These are phyloP conservation scores for Hanseniaspora nectarophila DNA, from an alignment of 805 yeast species.

Conservation along the genomic window DNA sequence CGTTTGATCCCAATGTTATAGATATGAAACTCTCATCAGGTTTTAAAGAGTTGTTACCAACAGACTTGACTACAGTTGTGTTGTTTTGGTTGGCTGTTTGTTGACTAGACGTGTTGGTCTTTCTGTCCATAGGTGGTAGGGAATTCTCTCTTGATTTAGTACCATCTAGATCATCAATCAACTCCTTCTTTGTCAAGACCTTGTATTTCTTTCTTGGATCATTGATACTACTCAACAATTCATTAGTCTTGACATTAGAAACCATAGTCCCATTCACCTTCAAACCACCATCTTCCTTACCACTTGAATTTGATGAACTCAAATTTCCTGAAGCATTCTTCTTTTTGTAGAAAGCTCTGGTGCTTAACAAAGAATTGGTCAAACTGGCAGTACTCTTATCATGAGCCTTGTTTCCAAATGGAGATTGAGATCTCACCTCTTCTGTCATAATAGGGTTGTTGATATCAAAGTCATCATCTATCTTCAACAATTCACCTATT, in stretches of 20 bases:
- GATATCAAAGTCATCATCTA: slow-evolving; percentile 19
- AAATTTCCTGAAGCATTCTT: not conserved
- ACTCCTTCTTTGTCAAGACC: slow-evolving; percentile 6
- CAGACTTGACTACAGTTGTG: slow-evolving; percentile 39
- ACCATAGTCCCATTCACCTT: not conserved
- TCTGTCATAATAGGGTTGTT: slow-evolving; percentile 20
- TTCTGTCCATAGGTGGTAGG: not conserved
- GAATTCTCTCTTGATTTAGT: not conserved
- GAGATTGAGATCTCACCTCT: slow-evolving; percentile 11
- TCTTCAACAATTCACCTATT: slow-evolving; percentile 48
- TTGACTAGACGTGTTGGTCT: slow-evolving; percentile 13
- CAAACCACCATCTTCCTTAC: not conserved
- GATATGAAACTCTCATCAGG: slow-evolving; percentile 57
- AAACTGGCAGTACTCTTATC: slow-evolving; percentile 7
- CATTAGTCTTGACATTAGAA: not conserved
- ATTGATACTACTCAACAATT: slow-evolving; percentile 5
- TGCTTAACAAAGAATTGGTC: slow-evolving; percentile 2
- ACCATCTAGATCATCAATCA: slow-evolving; percentile 8
- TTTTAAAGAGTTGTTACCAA: slow-evolving; percentile 68
- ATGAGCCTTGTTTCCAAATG: slow-evolving; percentile 9
- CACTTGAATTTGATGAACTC: not conserved
- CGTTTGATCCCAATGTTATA: slow-evolving; percentile 78
- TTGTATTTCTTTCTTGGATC: slow-evolving; percentile 4
- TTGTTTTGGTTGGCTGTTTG: not conserved
- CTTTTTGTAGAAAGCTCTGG: slow-evolving; percentile 1